Evolutionary conservation across 768 basidiomycete genomes (phyloP), one percentile per base, ranked within the genome.

Genomic region (Russula dissimulans): DNA sequence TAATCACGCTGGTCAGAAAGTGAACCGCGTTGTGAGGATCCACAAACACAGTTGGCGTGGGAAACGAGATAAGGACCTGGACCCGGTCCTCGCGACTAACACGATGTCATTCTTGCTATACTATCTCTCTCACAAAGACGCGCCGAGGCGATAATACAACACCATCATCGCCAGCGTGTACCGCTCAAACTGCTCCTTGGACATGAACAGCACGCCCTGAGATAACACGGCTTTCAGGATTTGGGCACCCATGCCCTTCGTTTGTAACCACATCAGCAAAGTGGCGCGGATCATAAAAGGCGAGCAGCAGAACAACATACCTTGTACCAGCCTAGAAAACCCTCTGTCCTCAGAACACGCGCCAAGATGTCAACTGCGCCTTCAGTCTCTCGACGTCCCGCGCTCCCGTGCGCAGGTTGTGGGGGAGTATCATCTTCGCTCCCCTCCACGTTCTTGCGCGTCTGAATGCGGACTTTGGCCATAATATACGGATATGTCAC

Each of bases 381-480:
- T 15, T 78, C 74, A 63, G 87, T 83, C 54, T 77, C 79, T 53
- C 45, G 56, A 32, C 32, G 51, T n/a, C 22, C 70, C 64, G 58
- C 79, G 71, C 38, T 72, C 66, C 66, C 70, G 73, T 34, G 69
- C 60, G 64, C 78, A 73, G 26, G 75, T 69, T 9, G 65, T 61
- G 7, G 76, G 17, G 69, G 70, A n/a, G 74, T 63, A 41, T 70
- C 64, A 51, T 78, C 71, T 53, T 74, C 75, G 5, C 69, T 69
- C 4, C 72, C 80, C n/a, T 82, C 80, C 8, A 63, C 70, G 57
- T 84, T 78, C 49, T 81, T 80, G 32, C 89, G 84, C 7, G 95
- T 91, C 72, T 98, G 95, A 32, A 98, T 88, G 54, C 95, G 82
- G 36, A 97, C 92, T 78, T 98, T 98, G 49, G 90, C 91, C 89